A percentile compares a stretch with the other conserved stretches of the same genome.
These are phyloP conservation scores for Cairneyella variabilis DNA, from an alignment of 495 filamentous ascomycete species.

Conservation along the genomic window DNA sequence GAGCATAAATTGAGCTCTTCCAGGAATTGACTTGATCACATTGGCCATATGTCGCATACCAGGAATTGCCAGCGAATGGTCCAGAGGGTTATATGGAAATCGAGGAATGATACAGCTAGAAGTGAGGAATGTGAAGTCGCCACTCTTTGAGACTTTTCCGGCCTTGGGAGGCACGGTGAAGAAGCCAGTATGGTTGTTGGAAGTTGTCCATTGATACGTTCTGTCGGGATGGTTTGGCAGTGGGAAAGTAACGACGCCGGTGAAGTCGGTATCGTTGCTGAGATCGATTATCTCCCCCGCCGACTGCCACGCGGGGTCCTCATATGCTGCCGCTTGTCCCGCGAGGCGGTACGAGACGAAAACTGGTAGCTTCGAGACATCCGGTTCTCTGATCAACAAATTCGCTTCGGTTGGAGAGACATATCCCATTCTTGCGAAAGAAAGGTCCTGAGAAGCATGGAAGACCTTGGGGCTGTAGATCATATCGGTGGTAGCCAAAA, in stretches of 20 bases:
- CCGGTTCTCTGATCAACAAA: conserved; percentile 79
- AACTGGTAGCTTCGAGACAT: conserved; percentile 68
- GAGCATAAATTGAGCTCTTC: conserved; percentile 80
- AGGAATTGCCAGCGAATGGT: conserved; percentile 75
- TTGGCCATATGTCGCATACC: conserved; percentile 70
- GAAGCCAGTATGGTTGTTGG: conserved; percentile 79
- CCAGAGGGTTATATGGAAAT: conserved; percentile 79
- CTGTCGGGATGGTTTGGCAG: conserved; percentile 46
- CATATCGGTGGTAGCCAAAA: conserved; percentile 67
- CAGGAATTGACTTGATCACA: conserved; percentile 51
- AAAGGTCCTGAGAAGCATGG: conserved; percentile 67
- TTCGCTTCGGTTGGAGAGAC: conserved; percentile 78
- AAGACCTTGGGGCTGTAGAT: conserved; percentile 64
- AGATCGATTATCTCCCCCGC: conserved; percentile 61
- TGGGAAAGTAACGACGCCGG: conserved; percentile 54
- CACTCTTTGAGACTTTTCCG: conserved; percentile 54
- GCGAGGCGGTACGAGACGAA: conserved; percentile 54
- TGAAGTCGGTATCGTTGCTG: conserved; percentile 77
- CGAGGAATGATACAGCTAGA: conserved; percentile 87
- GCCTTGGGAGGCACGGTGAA: conserved; percentile 62
- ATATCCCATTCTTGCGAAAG: conserved; percentile 81
- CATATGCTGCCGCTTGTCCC: conserved; percentile 40
- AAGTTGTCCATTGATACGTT: conserved; percentile 79
- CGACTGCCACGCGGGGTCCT: conserved; percentile 57
- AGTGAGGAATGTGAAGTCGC: conserved; percentile 80